These are phyloP conservation scores for Pseudocercospora ulei DNA, from an alignment of 2,329 filamentous ascomycete species.

Conservation along the genomic window DNA sequence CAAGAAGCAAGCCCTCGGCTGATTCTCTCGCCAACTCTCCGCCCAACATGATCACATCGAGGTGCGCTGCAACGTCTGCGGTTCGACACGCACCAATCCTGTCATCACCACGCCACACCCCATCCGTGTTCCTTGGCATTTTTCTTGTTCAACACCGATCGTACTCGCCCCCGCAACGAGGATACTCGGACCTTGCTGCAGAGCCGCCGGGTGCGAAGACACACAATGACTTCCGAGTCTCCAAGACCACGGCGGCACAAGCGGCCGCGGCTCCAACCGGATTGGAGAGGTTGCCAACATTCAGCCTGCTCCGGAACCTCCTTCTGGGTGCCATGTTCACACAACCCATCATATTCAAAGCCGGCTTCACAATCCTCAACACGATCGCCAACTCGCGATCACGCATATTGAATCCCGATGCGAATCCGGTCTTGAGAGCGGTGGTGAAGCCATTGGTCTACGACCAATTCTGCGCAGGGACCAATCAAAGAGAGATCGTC, in stretches of 20 bases:
- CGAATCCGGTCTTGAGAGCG: constrained; percentile 41
- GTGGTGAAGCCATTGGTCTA: constrained; percentile 45
- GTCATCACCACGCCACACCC: too few relatives aligned
- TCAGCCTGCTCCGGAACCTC: constrained; percentile 29
- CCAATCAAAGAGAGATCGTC: constrained; percentile 42
- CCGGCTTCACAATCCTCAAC: constrained; percentile 31
- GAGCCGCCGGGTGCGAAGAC: constrained; percentile 1
- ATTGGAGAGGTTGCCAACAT: constrained; percentile 21
- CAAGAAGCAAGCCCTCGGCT: constrained; percentile 4
- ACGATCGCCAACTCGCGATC: constrained; percentile 39
- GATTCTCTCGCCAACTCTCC: neutral
- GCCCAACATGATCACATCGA: constrained; percentile 3
- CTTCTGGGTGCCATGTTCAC: constrained; percentile 31
- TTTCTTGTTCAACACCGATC: constrained; percentile 2
- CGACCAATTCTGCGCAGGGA: constrained; percentile 50
- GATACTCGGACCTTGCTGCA: constrained; percentile 12
- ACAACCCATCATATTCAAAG: constrained; percentile 29
- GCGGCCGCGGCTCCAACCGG: constrained; percentile 16
- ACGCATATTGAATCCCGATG: constrained; percentile 42
- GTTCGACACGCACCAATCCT: constrained; percentile 3
- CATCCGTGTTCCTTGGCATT: too few relatives aligned
- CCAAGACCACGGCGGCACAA: constrained; percentile 10
- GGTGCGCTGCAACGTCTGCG: constrained; percentile 6
- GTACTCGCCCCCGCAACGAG: constrained; percentile 4
- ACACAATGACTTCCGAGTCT: constrained; percentile 14